Evolutionary conservation across 305 asterid species (phyloP).

Genomic region (Nicotiana rustica): DNA sequence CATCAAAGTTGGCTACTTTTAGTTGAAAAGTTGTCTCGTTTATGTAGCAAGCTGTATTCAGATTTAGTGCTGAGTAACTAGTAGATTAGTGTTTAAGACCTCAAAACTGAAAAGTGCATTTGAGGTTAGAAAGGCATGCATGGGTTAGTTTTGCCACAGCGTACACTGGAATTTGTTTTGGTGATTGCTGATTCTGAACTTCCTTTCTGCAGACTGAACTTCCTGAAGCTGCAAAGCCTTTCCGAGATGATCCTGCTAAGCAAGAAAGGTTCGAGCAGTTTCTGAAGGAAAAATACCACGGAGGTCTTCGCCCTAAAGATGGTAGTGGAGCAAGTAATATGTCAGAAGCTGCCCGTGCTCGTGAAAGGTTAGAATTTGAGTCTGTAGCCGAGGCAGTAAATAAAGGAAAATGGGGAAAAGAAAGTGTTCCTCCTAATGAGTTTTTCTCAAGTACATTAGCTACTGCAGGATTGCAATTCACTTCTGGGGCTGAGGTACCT

Average conservation of each 20-base stretch:
- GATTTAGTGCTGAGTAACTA: constrained; percentile 24
- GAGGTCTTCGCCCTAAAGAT: constrained; percentile 91
- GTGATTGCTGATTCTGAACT: constrained; percentile 34
- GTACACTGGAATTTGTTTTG: constrained; percentile 18
- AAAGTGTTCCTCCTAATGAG: constrained; percentile 54
- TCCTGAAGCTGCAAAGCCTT: constrained; percentile 67
- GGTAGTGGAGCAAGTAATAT: constrained; percentile 83
- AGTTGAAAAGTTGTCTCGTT: background rate
- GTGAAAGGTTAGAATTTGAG: constrained; percentile 94
- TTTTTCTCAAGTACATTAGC: constrained; percentile 59
- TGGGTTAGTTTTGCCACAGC: constrained; percentile 10
- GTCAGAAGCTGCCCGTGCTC: constrained; percentile 99
- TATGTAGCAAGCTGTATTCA: background rate
- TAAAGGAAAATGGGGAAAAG: constrained; percentile 62
- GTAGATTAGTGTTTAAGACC: background rate
- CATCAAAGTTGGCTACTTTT: constrained; percentile 20
- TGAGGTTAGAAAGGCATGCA: background rate
- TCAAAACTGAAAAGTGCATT: constrained; percentile 26
- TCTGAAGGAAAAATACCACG: constrained; percentile 92
- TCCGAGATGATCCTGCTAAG: constrained; percentile 77
- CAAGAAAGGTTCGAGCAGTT: constrained; percentile 93
- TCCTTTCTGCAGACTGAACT: constrained; percentile 59
- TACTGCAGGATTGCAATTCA: constrained; percentile 74
- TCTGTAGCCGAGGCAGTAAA: constrained; percentile 69
- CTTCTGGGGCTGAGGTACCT: constrained; percentile 74